Base-by-base conservation (phyloP, 345 rosid species). In the Mallotus nudiflorus region DNA sequence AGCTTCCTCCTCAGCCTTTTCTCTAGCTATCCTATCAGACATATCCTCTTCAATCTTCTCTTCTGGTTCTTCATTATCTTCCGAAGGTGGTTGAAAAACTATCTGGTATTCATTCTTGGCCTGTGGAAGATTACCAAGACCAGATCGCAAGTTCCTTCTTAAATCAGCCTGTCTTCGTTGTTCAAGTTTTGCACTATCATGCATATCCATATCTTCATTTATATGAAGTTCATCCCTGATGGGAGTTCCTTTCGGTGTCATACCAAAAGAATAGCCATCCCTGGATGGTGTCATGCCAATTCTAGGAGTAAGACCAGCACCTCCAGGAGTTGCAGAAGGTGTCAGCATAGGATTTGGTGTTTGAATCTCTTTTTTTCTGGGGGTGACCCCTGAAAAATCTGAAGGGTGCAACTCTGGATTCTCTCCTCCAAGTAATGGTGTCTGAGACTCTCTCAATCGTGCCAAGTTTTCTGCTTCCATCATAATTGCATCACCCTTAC, bases 321-420 rank as follows among this genome's bases (percentile, higher is more conserved):
- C 87, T 61, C 95, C 97, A 69, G 98, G 98, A 77, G 99, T 96
- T 78, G 86, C 85, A 0, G 92, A 88, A 81, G 99, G 98, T 71
- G 99, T 92, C 71, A 89, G 74, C 86, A 96, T 81, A 16, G 91
- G 93, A 66, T 96, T 92, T 63, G 99, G 99, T 2, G 99, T 96
- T 80, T 91, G 96, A 64, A 89, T 83, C 71, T 92, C 97, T 68
- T 74, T 87, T 72, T 80, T 96, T 84, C 80, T 92, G 22, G 98
- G 99, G 65, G 99, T 96, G 72, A 96, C 98, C 67, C 99, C 99
- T 0, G 99, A 89, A 75, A 96, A 96, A 77, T 96, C 99, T 59
- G 99, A 96, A 80, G 98, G 98, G 77, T 96, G 99, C 85, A 96
- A 81, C 68, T 96, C 98, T 55, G 99, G 99, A 75, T 96, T 96